Percentiles rank a stretch among this genome's conserved stretches.
Conservation (phyloP, 2,329 filamentous ascomycete species). For the Dothideomycetes sp. region DNA sequence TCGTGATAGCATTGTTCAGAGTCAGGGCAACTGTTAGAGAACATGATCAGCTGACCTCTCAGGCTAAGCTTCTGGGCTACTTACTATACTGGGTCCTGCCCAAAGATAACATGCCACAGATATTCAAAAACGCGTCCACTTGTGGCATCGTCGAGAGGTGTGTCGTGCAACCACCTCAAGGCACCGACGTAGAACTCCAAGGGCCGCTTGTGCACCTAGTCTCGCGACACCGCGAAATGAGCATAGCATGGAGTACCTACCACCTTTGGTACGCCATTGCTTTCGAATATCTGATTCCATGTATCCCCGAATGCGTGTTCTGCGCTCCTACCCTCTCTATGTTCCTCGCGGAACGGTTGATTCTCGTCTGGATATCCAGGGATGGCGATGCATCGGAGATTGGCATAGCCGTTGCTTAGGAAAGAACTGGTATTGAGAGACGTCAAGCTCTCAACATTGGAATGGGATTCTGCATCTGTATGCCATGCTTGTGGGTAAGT, state of each 20-base stretch:
- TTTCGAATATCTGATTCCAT: slow-evolving; percentile 39
- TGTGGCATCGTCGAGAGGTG: slow-evolving; percentile 1
- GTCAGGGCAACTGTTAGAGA: slow-evolving; percentile 1
- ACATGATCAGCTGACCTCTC: no score
- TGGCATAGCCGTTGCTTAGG: slow-evolving; percentile 40
- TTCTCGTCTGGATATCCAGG: slow-evolving; percentile 42
- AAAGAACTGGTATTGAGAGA: slow-evolving; percentile 37
- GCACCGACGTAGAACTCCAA: slow-evolving; percentile 38
- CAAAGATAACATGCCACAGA: slow-evolving; percentile 10
- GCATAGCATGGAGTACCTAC: slow-evolving; percentile 45
- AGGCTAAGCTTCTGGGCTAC: background rate
- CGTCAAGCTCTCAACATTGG: slow-evolving; percentile 7
- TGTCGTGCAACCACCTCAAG: slow-evolving; percentile 6
- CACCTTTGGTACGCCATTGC: slow-evolving; percentile 25
- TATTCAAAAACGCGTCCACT: slow-evolving; percentile 9
- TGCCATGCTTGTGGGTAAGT: slow-evolving; percentile 13
- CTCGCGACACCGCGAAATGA: slow-evolving; percentile 41
- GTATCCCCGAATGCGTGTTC: slow-evolving; percentile 37
- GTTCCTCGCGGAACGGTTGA: slow-evolving; percentile 25
- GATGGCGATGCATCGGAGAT: slow-evolving; percentile 41
- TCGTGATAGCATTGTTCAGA: slow-evolving; percentile 3
- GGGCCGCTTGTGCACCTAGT: slow-evolving; percentile 35
- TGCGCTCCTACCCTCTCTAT: slow-evolving; percentile 28
- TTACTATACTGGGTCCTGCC: slow-evolving; percentile 3
- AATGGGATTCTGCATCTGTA: slow-evolving; percentile 12